These are phyloP conservation scores for Serendipita sp. DNA, from an alignment of 768 basidiomycete species.

Conservation along the genomic window DNA sequence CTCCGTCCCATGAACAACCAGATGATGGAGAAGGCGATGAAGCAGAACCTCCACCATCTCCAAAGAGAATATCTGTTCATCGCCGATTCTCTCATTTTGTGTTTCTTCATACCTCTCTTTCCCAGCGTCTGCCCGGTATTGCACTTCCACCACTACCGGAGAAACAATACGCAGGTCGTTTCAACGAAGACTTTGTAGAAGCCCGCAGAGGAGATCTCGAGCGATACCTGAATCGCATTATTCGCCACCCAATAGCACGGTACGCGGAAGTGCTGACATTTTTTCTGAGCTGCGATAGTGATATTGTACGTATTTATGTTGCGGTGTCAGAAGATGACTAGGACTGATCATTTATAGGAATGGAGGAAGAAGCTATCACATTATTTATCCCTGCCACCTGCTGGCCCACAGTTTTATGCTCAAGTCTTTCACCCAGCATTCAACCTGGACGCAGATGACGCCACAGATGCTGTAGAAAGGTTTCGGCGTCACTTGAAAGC, in stretches of 20 bases:
- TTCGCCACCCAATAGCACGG: conserved; percentile 59
- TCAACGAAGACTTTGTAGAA: conserved; percentile 69
- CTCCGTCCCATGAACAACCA: conserved; percentile 11
- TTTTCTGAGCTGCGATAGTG: conserved; percentile 63
- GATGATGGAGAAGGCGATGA: conserved; percentile 13
- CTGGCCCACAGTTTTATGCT: conserved; percentile 63
- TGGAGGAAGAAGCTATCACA: conserved; percentile 49
- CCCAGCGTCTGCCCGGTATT: conserved; percentile 54
- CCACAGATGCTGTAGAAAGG: conserved; percentile 35
- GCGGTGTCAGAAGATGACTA: background rate
- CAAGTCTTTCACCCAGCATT: conserved; percentile 73
- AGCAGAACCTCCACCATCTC: conserved; percentile 18
- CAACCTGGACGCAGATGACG: conserved; percentile 64
- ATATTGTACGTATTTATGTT: conserved; percentile 34
- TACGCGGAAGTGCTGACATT: conserved; percentile 66
- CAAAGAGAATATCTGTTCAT: conserved; percentile 52
- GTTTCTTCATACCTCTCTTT: conserved; percentile 54
- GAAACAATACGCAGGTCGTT: conserved; percentile 69
- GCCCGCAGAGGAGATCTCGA: conserved; percentile 68
- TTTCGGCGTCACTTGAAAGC: conserved; percentile 54
- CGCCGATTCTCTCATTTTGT: conserved; percentile 78
- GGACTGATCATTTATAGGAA: conserved; percentile 29
- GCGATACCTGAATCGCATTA: conserved; percentile 52
- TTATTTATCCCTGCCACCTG: conserved; percentile 42
- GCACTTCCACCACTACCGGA: conserved; percentile 70